These are phyloP conservation scores for Coemansia sp. DNA, from an alignment of 192 early-diverging fungal species.

Conservation along the genomic window DNA sequence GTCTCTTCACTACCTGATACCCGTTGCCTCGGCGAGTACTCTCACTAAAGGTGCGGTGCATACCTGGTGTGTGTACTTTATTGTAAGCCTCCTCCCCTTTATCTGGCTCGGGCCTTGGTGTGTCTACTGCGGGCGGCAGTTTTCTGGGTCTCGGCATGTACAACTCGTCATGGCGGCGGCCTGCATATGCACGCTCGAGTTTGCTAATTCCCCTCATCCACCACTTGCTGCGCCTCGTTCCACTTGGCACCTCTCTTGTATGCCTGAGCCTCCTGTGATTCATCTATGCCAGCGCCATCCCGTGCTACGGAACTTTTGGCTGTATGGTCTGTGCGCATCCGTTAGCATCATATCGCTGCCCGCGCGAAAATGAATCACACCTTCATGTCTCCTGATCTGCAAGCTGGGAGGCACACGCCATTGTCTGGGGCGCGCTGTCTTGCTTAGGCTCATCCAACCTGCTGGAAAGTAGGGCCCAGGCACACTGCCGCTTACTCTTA, in stretches of 20 bases:
- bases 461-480: neutral
- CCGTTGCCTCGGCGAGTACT: neutral
- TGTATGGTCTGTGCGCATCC: neutral
- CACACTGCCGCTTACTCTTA: neutral
- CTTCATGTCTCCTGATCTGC: neutral
- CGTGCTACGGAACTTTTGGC: neutral
- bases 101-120: conserved; percentile 1
- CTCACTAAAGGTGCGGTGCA: neutral
- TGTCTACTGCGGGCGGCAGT: neutral
- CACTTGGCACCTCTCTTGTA: neutral
- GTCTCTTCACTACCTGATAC: neutral
- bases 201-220: neutral
- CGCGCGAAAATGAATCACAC: neutral
- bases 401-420: neutral
- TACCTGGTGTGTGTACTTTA: neutral
- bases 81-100: conserved; percentile 2
- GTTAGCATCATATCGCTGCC: neutral
- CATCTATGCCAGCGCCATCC: neutral
- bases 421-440: neutral
- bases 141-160: conserved; percentile 2
- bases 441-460: neutral
- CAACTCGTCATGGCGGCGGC: neutral
- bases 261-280: neutral
- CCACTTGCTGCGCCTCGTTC: neutral
- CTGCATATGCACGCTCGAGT: conserved; percentile 5